Evolutionary conservation across 495 filamentous ascomycete species (phyloP), one percentile per base, ranked within the genome.

Genomic region (Ascodesmis nigricans): DNA sequence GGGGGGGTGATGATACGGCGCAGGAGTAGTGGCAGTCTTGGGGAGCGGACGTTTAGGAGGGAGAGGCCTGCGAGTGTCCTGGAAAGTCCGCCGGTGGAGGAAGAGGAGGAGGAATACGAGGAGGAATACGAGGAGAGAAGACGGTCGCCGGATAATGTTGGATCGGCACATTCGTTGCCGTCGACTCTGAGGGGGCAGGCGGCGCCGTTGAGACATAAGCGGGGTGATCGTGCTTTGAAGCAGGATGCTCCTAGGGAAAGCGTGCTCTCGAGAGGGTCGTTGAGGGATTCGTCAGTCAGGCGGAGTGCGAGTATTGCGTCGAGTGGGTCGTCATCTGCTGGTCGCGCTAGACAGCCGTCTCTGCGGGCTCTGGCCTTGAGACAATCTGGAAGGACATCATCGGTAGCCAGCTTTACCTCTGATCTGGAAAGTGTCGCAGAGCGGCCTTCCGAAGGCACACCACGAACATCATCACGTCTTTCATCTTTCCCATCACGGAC

Each of bases 391-490:
- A 11, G 36, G 21, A 27, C 36, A 36, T 28, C 5, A 17, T 35
- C 31, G 9, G 21, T 28, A 10, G 13, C 11, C 13, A 37, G 26
- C 21, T 34, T 31, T 21, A 21, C 19, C 2, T 31, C 21, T 6
- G 44, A 47, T 15, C 31, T 47, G 15, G 44, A 29, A n/a, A 44
- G 45, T 14, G 48, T 49, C 21, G 31, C 34, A 4, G 45, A 48
- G 9, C 27, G n/a, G n/a, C n/a, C n/a, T n/a, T n/a, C n/a, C n/a
- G n/a, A n/a, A n/a, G n/a, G n/a, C n/a, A n/a, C n/a, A n/a, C n/a
- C n/a, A n/a, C n/a, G n/a, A n/a, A n/a, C n/a, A n/a, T n/a, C n/a
- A n/a, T n/a, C n/a, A n/a, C n/a, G n/a, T n/a, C n/a, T n/a, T n/a
- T n/a, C n/a, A n/a, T n/a, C n/a, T n/a, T n/a, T n/a, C n/a, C n/a